These are phyloP conservation scores for Collybia mongolica DNA, from an alignment of 768 basidiomycete genomes.

Conservation along the genomic window DNA sequence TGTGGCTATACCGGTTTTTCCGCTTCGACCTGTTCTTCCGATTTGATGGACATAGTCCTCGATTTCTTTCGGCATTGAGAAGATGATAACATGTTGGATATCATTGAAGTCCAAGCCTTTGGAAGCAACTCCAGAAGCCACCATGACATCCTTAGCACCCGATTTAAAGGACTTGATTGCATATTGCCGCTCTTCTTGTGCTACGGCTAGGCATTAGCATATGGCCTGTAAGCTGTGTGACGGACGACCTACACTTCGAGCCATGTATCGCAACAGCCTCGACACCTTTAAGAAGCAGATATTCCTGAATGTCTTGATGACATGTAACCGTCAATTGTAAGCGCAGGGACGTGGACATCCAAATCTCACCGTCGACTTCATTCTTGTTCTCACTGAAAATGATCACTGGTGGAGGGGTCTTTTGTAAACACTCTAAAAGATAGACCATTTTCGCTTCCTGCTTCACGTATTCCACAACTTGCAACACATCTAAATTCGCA, in stretches of 20 bases:
- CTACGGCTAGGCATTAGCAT: slow-evolving; percentile 35
- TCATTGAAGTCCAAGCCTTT: slow-evolving; percentile 99
- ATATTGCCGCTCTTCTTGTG: slow-evolving; percentile 98
- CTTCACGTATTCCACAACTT: slow-evolving; percentile 98
- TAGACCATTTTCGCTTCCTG: slow-evolving; percentile 99
- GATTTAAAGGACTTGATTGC: slow-evolving; percentile 98
- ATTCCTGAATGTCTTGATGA: slow-evolving; percentile 92
- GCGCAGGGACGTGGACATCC: no score
- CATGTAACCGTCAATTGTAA: no score
- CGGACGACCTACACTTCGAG: slow-evolving; percentile 73
- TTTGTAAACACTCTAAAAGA: slow-evolving; percentile 94
- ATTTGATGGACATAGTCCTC: slow-evolving; percentile 99
- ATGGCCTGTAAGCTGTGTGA: not conserved
- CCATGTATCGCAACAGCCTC: slow-evolving; percentile 99
- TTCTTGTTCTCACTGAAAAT: slow-evolving; percentile 99
- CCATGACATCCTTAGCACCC: slow-evolving; percentile 99
- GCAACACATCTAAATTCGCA: slow-evolving; percentile 93
- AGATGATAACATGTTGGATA: slow-evolving; percentile 98
- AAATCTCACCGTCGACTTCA: slow-evolving; percentile 88
- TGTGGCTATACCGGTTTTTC: slow-evolving; percentile 98
- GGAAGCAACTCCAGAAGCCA: slow-evolving; percentile 95
- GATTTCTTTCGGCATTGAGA: slow-evolving; percentile 99
- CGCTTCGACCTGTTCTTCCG: slow-evolving; percentile 94
- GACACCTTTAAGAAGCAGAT: slow-evolving; percentile 92
- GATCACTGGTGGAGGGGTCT: slow-evolving; percentile 97